Percentiles rank a stretch among this genome's conserved stretches.
phyloP scores from a whole-genome alignment of 2,329 filamentous ascomycete species.

The Colletotrichum siamense region DNA sequence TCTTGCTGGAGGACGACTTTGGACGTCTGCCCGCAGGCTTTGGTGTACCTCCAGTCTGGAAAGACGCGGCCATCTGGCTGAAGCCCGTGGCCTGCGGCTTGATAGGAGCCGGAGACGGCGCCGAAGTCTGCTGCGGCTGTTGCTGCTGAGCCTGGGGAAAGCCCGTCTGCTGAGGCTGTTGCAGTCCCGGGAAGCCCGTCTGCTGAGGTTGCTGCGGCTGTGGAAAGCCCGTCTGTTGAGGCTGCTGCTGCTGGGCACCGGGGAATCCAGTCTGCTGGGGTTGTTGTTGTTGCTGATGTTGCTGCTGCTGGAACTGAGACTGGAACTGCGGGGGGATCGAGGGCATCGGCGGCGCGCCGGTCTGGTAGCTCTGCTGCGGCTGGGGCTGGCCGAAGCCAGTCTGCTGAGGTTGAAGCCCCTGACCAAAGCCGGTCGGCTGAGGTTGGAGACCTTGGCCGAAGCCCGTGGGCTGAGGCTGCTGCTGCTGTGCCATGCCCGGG shows the following conservation, averaged over 20 bases:
- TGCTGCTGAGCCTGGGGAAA: constrained; percentile 36
- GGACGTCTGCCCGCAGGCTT: constrained; percentile 51
- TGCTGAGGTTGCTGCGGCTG: constrained; percentile 46
- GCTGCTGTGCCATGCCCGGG: constrained; percentile 58
- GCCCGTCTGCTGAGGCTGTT: constrained; percentile 45
- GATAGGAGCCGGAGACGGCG: constrained; percentile 59
- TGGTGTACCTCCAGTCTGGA: constrained; percentile 56
- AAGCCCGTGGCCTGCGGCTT: constrained; percentile 72
- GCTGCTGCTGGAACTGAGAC: constrained; percentile 62
- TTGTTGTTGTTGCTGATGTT: constrained; percentile 48
- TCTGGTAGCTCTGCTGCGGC: constrained; percentile 66
- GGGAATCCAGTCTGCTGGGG: constrained; percentile 50
- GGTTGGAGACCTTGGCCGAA: constrained; percentile 57
- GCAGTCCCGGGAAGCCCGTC: constrained; percentile 49
- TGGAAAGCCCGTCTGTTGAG: constrained; percentile 48
- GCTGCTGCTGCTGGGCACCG: constrained; percentile 51
- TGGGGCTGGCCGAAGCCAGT: constrained; percentile 69
- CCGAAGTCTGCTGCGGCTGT: constrained; percentile 51
- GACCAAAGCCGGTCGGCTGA: constrained; percentile 49
- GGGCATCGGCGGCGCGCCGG: constrained; percentile 64
- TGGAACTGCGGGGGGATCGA: constrained; percentile 66
- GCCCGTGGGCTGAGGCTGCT: constrained; percentile 67
- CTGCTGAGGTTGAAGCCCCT: constrained; percentile 66
- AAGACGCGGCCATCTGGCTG: constrained; percentile 70
- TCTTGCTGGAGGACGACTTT: constrained; percentile 68